Percentiles rank a stretch among this genome's conserved stretches.
Conservation (phyloP, 192 early-diverging fungal genomes). For the Glomus cerebriforme region DNA sequence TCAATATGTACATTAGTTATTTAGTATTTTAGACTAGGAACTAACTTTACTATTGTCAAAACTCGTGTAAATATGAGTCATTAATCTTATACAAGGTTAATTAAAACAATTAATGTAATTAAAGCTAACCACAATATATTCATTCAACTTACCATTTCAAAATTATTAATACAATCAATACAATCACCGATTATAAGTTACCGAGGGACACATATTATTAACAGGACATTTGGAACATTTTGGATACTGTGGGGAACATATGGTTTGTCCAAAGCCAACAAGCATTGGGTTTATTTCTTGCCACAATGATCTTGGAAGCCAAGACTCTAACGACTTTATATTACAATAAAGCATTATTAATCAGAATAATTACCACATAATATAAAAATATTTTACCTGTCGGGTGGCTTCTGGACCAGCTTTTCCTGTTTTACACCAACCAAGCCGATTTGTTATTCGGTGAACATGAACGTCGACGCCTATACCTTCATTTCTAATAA, state of each 20-base stretch:
- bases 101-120: too few species aligned
- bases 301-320: slow-evolving; percentile 87
- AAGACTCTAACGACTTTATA: slow-evolving; percentile 63
- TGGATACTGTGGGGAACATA: slow-evolving; percentile 75
- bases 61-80: too few species aligned
- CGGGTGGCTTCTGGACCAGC: slow-evolving; percentile 83
- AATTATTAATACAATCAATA: not conserved
- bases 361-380: not conserved
- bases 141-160: not conserved
- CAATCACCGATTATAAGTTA: not conserved
- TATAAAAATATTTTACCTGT: slow-evolving; percentile 38
- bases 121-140: too few species aligned
- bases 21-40: too few species aligned
- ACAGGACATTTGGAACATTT: slow-evolving; percentile 83
- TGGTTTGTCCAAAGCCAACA: slow-evolving; percentile 90
- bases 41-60: too few species aligned
- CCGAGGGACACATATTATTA: slow-evolving; percentile 28
- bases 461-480: slow-evolving; percentile 97
- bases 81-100: too few species aligned
- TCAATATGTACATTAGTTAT: too few species aligned
- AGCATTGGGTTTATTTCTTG: slow-evolving; percentile 83
- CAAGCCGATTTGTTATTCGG: slow-evolving; percentile 84
- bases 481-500: slow-evolving; percentile 74
- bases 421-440: slow-evolving; percentile 78
- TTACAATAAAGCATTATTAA: not conserved